These are phyloP conservation scores for Curvularia lunata DNA, from an alignment of 2,329 filamentous ascomycete species.

Conservation along the genomic window DNA sequence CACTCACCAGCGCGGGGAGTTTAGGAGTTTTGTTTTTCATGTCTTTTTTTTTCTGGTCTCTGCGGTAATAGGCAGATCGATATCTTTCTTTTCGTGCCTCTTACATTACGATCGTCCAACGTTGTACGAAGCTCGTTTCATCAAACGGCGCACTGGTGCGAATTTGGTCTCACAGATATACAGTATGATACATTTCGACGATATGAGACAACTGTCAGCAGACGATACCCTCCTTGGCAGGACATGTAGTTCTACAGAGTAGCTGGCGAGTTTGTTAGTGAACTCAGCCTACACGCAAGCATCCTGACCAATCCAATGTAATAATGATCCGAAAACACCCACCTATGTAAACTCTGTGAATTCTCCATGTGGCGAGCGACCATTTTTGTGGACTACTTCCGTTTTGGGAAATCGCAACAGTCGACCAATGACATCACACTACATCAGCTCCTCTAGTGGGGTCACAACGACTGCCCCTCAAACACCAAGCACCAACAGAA, in stretches of 20 bases:
- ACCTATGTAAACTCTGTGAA: not conserved
- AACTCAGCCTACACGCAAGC: slow-evolving; percentile 8
- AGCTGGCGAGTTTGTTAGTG: slow-evolving; percentile 9
- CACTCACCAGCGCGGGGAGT: slow-evolving; percentile 31
- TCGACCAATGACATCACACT: slow-evolving; percentile 27
- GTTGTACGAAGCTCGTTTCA: slow-evolving; percentile 12
- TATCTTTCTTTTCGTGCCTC: slow-evolving; percentile 21
- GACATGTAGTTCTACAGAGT: slow-evolving; percentile 30
- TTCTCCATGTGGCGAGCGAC: not conserved
- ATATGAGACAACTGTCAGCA: slow-evolving; percentile 34
- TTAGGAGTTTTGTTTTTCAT: slow-evolving; percentile 23
- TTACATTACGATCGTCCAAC: slow-evolving; percentile 12
- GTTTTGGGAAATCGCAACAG: slow-evolving; percentile 23
- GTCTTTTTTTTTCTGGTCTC: slow-evolving; percentile 25
- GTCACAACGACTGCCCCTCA: slow-evolving; percentile 17
- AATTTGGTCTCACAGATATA: slow-evolving; percentile 26
- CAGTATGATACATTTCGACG: slow-evolving; percentile 37
- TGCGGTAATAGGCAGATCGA: not conserved
- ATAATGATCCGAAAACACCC: not conserved
- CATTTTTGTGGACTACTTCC: slow-evolving; percentile 14
- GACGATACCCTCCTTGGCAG: slow-evolving; percentile 47
- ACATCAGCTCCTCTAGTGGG: slow-evolving; percentile 19
- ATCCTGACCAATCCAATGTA: slow-evolving; percentile 14
- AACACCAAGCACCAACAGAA: slow-evolving; percentile 12
- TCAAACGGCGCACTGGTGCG: slow-evolving; percentile 5